Evolutionary conservation across 2,329 filamentous ascomycete genomes (phyloP), one percentile per base, ranked within the genome.

Genomic region (Drechslerella coelobrocha): DNA sequence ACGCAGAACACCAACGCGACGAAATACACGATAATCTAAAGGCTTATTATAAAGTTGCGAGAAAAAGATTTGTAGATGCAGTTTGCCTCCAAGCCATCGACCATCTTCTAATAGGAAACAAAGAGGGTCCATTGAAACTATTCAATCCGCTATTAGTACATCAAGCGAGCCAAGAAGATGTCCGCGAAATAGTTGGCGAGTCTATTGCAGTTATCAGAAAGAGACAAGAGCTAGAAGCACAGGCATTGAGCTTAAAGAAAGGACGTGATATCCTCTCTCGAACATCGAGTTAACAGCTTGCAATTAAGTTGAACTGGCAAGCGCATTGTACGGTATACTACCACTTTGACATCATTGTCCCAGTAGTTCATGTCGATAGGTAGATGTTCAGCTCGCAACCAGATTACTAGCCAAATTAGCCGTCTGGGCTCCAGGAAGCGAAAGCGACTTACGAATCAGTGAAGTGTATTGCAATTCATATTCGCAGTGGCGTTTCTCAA

Each of bases 11-110:
- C 41, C 77, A 78, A 0, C 73, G 81, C 2, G 79, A 83, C 31
- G 81, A 85, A 6, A 82, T 89, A 2, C 84, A 87, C 62, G 83
- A 89, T 63, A 82, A 84, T 1, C 79, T 89, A 0, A 76, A 80
- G 23, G 81, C 83, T 1, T 89, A 86, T 77, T 89, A 89, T 79
- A 81, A 84, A 37, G 82, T 88, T 0, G 81, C 85, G 0, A 80
- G 79, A 9, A 83, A 84, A 75, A 82, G 85, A 0, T 88, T 89
- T 61, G 81, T 88, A 1, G 87, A 90, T 73, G 82, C 80, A 1
- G 76, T 90, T 1, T 86, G 81, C 75, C 82, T 82, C 72, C 86
- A 89, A 72, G 84, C 81, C 0, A 78, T 84, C 0, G 81, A 83
- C 50, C 77, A 85, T 74, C 80, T 80, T 68, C 79, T 89, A 0